Conservation (phyloP, 495 filamentous ascomycete species). For the Penicillium arizonense region DNA sequence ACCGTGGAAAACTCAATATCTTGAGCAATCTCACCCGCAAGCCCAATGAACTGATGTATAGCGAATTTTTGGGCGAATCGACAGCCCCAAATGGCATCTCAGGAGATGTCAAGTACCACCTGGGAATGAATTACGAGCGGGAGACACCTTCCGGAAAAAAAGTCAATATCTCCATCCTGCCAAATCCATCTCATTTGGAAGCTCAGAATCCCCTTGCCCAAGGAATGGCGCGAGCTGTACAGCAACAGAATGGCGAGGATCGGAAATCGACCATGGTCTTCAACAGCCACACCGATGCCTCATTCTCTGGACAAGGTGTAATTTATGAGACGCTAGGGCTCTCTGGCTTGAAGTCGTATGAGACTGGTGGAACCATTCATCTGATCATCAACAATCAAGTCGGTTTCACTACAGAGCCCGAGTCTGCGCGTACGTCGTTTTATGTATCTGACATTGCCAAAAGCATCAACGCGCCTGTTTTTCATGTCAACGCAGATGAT, state of each 20-base stretch:
- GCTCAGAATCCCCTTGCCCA: conserved; percentile 97
- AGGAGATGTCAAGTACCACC: conserved; percentile 98
- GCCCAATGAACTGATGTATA: conserved; percentile 99
- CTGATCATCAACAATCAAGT: conserved; percentile 99
- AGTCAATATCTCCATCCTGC: conserved; percentile 95
- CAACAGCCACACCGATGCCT: conserved; percentile 93
- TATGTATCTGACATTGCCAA: conserved; percentile 99
- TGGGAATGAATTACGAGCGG: conserved; percentile 99
- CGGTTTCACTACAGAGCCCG: conserved; percentile 97
- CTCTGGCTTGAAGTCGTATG: conserved; percentile 68
- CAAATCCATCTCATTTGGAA: conserved; percentile 97
- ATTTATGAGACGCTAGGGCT: conserved; percentile 99
- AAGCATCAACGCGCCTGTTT: conserved; percentile 95
- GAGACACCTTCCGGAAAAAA: conserved; percentile 98
- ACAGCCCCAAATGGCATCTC: conserved; percentile 94
- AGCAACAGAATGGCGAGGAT: conserved; percentile 97
- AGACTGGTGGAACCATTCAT: conserved; percentile 96
- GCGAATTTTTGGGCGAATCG: conserved; percentile 87
- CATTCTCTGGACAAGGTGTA: conserved; percentile 92
- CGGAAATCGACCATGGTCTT: conserved; percentile 88
- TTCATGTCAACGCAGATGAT: conserved; percentile 98
- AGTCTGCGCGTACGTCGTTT: conserved; percentile 92
- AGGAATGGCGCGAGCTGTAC: conserved; percentile 94
- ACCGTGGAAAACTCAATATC: conserved; percentile 96
- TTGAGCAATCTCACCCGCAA: conserved; percentile 98